These are phyloP conservation scores for Thraustochytrium striatum DNA, from an alignment of 352 stramenopile species.

Conservation along the genomic window DNA sequence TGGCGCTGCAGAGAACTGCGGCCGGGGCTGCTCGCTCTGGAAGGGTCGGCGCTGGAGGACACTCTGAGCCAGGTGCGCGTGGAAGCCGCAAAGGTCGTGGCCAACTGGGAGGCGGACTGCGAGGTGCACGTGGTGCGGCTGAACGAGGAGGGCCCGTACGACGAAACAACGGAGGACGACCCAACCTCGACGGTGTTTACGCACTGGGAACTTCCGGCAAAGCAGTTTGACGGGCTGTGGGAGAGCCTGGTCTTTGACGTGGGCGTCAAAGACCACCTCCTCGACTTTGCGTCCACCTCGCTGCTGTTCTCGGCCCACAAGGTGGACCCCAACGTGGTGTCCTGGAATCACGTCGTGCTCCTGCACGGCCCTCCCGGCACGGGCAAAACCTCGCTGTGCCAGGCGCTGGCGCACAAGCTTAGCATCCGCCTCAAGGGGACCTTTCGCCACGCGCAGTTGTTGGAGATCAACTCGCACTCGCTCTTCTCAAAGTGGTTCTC, in stretches of 20 bases:
- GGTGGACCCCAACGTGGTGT: slow-evolving; percentile 79
- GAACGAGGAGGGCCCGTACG: slow-evolving; percentile 25
- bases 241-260: slow-evolving; percentile 73
- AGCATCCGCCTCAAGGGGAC: slow-evolving; percentile 71
- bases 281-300: slow-evolving; percentile 78
- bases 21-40: too few species aligned
- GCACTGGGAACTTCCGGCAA: slow-evolving; percentile 39
- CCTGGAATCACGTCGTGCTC: slow-evolving; percentile 83
- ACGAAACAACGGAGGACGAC: slow-evolving; percentile 34
- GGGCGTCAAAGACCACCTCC: slow-evolving; percentile 68
- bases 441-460: slow-evolving; percentile 67
- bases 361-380: slow-evolving; percentile 85
- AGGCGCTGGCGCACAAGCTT: slow-evolving; percentile 83
- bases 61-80: background rate
- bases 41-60: background rate
- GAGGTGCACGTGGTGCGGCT: background rate
- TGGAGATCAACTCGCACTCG: slow-evolving; percentile 87
- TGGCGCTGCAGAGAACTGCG: too few species aligned
- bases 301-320: slow-evolving; percentile 78
- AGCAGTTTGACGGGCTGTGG: slow-evolving; percentile 48
- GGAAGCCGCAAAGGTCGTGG: background rate
- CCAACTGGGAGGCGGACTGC: background rate
- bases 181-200: slow-evolving; percentile 37
- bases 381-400: slow-evolving; percentile 84
- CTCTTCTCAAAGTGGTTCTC: slow-evolving; percentile 89